phyloP scores from a whole-genome alignment of 1,284 basidiomycete species.

The Pascua sp. region DNA sequence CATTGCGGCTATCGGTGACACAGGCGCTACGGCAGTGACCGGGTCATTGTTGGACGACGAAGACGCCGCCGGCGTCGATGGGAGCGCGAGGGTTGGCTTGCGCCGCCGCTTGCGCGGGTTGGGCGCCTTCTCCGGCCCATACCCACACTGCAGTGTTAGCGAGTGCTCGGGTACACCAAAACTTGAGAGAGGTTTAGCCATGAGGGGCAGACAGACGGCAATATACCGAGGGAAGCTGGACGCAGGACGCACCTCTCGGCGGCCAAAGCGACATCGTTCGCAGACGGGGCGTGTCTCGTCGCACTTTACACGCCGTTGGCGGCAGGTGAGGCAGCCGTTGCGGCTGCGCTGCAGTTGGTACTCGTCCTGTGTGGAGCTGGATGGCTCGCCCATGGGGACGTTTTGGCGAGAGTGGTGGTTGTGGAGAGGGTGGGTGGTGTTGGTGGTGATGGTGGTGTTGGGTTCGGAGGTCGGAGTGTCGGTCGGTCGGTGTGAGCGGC shows the following conservation, averaged over 20 bases:
- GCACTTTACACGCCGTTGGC: constrained; percentile 42
- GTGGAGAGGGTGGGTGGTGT: no score
- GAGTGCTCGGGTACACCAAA: neutral
- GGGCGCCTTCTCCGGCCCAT: constrained; percentile 17
- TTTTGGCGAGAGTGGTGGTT: no score
- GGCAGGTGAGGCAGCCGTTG: constrained; percentile 39
- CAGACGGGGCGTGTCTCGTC: constrained; percentile 35
- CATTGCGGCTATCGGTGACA: no score
- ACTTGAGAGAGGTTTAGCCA: no score
- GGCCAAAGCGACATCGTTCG: constrained; percentile 20
- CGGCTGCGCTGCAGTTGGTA: constrained; percentile 20
- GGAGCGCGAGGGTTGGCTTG: neutral
- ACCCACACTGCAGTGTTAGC: constrained; percentile 12
- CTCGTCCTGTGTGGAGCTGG: constrained; percentile 1
- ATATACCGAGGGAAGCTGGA: no score
- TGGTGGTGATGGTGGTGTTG: no score
- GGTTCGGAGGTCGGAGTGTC: no score
- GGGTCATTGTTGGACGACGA: no score
- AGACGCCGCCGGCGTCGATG: neutral
- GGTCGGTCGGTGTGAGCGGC: no score
- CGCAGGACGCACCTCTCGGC: constrained; percentile 25
- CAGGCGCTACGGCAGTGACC: no score
- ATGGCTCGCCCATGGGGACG: no score
- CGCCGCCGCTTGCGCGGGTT: constrained; percentile 15
- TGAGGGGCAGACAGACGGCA: no score